Conservation (phyloP, 345 rosid species). For the Gossypium rotundifolium region DNA sequence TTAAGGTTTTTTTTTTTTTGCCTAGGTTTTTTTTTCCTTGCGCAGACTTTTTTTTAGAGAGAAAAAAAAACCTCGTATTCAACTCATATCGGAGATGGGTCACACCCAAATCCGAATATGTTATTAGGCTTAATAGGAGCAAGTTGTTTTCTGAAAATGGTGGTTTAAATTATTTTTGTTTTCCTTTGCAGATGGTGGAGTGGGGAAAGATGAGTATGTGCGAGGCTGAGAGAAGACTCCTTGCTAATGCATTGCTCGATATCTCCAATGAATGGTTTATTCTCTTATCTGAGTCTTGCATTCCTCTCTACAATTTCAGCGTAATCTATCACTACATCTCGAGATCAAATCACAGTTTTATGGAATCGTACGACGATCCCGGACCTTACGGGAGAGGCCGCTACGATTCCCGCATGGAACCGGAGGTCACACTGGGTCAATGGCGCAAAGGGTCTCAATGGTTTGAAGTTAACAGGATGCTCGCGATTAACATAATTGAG, state of each 20-base stretch:
- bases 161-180: too few relatives aligned
- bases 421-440: constrained; percentile 57
- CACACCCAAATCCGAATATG: too few relatives aligned
- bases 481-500: constrained; percentile 56
- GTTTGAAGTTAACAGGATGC: constrained; percentile 68
- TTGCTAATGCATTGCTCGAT: constrained; percentile 86
- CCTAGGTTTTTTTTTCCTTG: too few relatives aligned
- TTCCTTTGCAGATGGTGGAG: constrained; percentile 29
- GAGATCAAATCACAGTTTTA: constrained; percentile 57
- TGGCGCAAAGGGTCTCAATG: constrained; percentile 99
- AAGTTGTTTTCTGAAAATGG: neutral
- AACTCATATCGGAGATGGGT: too few relatives aligned
- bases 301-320: constrained; percentile 72
- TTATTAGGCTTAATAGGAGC: neutral
- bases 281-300: constrained; percentile 83
- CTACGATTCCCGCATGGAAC: constrained; percentile 51
- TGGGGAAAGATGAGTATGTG: constrained; percentile 98
- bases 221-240: constrained; percentile 91
- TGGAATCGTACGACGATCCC: constrained; percentile 70
- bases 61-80: too few relatives aligned
- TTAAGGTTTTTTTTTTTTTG: too few relatives aligned
- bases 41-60: too few relatives aligned
- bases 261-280: constrained; percentile 86
- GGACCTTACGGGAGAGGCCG: constrained; percentile 89
- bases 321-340: constrained; percentile 57